Evolutionary conservation across 2,329 filamentous ascomycete species (phyloP), one percentile per base, ranked within the genome.

Genomic region (Fusarium hostae): DNA sequence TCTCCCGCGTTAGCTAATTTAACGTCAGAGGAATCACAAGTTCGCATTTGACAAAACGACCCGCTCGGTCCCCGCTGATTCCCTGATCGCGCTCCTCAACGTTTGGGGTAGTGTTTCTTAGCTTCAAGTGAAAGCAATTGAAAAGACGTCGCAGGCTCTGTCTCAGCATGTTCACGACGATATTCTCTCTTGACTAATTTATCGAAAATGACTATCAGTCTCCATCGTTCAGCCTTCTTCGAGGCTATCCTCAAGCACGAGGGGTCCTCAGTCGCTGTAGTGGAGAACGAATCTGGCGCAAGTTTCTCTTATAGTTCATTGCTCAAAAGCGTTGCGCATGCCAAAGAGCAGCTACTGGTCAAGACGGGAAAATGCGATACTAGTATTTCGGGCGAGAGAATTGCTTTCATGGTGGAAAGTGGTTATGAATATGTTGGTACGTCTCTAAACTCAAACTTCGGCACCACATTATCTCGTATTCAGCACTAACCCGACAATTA

Each of bases 401-500:
- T 99, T 73, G 95, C 94, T 10, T 97, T 98, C 81, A 83, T 99
- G 68, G 91, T 97, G 47, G 95, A 98, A 86, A 98, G 98, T 82
- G 92, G 94, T 81, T 98, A 98, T 84, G 94, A 98, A 83, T 98
- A 98, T 89, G 92, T 98, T 84, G 95, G 95, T 98, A 90, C 80
- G 86, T 26, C n/a, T n/a, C 4, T 9, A 3, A 0, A 15, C 8
- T 9, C 1, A 16, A 8, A 6, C 20, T 1, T 6, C 8, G 12
- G 9, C 11, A 22, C 2, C 9, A 22, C 2, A 3, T 7, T 12
- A 3, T 30, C n/a, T 9, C 34, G 5, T 18, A 5, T 18, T 5
- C 5, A 50, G 28, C 11, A 24, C 30, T 50, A 34, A 48, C 8
- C 9, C 7, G 15, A 8, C 6, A 11, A 22, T 8, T n/a, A n/a